Conservation (phyloP, 306 rosid genomes). For the Hippophae gyantsensis region DNA sequence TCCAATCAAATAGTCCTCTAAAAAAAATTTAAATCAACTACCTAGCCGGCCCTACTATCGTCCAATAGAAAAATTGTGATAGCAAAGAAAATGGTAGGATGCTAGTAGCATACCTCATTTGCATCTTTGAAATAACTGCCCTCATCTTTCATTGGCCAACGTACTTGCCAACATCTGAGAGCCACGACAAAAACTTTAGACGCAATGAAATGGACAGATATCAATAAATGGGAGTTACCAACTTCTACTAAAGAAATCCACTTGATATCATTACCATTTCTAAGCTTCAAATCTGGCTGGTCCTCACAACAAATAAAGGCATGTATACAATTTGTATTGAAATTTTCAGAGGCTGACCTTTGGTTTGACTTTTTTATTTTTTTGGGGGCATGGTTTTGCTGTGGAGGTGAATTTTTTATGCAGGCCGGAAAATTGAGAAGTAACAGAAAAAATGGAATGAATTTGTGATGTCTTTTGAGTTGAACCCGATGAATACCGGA, state of each 20-base stretch:
- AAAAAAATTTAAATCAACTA: background rate
- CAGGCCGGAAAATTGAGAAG: no score
- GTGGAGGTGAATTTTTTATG: no score
- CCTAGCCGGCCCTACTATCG: background rate
- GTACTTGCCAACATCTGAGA: conserved; percentile 43
- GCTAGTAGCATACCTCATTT: conserved; percentile 30
- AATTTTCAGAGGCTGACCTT: no score
- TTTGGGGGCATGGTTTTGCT: no score
- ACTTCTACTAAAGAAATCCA: background rate
- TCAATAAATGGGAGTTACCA: background rate
- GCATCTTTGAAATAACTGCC: conserved; percentile 38
- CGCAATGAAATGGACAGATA: background rate
- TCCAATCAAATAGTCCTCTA: no score
- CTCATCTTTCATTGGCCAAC: conserved; percentile 40
- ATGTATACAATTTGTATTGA: background rate
- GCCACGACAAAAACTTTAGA: background rate
- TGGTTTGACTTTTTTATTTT: no score
- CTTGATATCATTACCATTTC: background rate
- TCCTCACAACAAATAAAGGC: background rate
- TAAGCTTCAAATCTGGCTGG: background rate
- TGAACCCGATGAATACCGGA: no score
- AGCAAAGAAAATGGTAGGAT: background rate
- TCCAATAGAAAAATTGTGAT: background rate
- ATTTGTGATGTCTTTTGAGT: no score
- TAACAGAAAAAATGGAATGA: no score